Percentiles rank a stretch among this genome's conserved stretches.
These are phyloP conservation scores for Rhynchospora breviuscula DNA, from an alignment of 176 grass and related monocot genomes.

Conservation along the genomic window DNA sequence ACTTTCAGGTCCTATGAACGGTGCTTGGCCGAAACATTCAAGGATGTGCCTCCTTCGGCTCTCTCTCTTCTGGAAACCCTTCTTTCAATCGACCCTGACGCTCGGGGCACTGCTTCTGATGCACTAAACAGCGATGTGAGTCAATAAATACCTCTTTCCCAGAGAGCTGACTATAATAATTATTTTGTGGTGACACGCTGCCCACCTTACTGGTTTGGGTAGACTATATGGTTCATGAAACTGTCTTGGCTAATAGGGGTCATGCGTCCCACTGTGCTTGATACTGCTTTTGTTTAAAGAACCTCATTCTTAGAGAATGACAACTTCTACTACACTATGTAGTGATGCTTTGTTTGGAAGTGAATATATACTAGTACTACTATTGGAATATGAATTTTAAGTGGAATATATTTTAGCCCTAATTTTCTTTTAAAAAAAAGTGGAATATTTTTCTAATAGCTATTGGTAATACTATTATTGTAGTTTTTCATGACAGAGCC, in stretches of 20 bases:
- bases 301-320: neutral
- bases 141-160: slow-evolving; percentile 6
- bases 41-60: slow-evolving; percentile 47
- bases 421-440: no score
- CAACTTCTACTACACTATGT: neutral
- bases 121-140: slow-evolving; percentile 90
- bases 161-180: slow-evolving; percentile 1
- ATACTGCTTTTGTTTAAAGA: slow-evolving; percentile 9
- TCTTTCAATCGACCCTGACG: slow-evolving; percentile 70
- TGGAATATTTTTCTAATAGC: neutral
- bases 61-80: slow-evolving; percentile 78
- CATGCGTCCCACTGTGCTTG: neutral
- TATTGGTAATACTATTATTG: slow-evolving; percentile 23
- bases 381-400: neutral
- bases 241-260: neutral
- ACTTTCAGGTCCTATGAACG: slow-evolving; percentile 62
- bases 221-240: neutral
- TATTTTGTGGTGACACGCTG: neutral
- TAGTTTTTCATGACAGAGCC: slow-evolving; percentile 98
- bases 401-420: neutral
- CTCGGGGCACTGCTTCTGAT: slow-evolving; percentile 75
- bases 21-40: slow-evolving; percentile 62
- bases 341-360: neutral
- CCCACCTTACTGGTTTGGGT: neutral
- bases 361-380: neutral